These are phyloP conservation scores for Colletotrichum falcatum DNA, from an alignment of 2,329 filamentous ascomycete species.

Conservation along the genomic window DNA sequence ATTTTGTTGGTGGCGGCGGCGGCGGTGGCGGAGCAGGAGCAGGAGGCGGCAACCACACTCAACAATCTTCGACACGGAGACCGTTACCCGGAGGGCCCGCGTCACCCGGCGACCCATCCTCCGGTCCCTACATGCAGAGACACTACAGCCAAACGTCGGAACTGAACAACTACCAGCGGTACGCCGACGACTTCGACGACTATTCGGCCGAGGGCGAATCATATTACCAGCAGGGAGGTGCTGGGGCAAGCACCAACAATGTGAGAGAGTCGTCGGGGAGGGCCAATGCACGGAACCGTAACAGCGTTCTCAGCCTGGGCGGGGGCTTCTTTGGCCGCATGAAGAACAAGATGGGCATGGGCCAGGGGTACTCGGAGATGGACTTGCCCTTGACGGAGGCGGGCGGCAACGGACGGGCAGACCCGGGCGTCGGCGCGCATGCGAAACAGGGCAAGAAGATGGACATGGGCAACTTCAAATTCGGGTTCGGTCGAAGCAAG, in stretches of 20 bases:
- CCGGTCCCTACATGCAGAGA: slow-evolving; percentile 58
- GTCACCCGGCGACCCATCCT: slow-evolving; percentile 43
- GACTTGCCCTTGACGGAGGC: slow-evolving; percentile 92
- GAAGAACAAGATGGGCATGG: slow-evolving; percentile 92
- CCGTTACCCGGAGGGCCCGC: slow-evolving; percentile 49
- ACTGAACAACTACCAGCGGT: slow-evolving; percentile 88
- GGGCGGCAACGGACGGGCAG: slow-evolving; percentile 59
- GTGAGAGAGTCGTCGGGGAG: slow-evolving; percentile 45
- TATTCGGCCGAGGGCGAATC: slow-evolving; percentile 82
- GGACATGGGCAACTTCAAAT: slow-evolving; percentile 85
- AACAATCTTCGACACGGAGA: slow-evolving; percentile 58
- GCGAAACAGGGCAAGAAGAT: slow-evolving; percentile 68
- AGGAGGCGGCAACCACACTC: slow-evolving; percentile 45
- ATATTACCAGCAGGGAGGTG: slow-evolving; percentile 79
- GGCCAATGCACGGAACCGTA: slow-evolving; percentile 78
- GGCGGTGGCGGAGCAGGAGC: slow-evolving; percentile 45
- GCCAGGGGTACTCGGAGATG: slow-evolving; percentile 94
- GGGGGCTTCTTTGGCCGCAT: slow-evolving; percentile 88
- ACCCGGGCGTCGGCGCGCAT: slow-evolving; percentile 55
- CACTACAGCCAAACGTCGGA: slow-evolving; percentile 82
- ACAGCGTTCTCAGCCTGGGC: slow-evolving; percentile 88
- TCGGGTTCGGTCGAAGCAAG: slow-evolving; percentile 87
- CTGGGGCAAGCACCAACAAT: slow-evolving; percentile 32
- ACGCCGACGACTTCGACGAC: slow-evolving; percentile 89
- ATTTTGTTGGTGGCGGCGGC: slow-evolving; percentile 82